phyloP scores from a whole-genome alignment of 257 asterid species.

The Jaltomata sinuosa region DNA sequence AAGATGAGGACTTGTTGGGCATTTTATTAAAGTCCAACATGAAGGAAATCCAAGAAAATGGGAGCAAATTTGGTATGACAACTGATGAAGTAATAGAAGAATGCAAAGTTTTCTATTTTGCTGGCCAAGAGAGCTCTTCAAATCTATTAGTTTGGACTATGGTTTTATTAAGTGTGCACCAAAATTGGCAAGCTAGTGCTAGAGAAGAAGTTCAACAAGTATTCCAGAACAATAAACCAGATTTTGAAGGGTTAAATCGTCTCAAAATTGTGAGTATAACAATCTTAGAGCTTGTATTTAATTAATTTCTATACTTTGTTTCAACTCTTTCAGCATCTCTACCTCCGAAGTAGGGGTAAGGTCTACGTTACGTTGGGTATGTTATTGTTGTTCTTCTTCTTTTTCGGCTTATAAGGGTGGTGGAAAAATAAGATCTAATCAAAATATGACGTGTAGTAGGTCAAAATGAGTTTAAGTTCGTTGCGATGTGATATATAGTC shows the following conservation, averaged over 20 bases:
- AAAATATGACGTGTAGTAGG: no score
- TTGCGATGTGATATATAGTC: no score
- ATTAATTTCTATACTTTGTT: no score
- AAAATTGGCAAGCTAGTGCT: conserved; percentile 44
- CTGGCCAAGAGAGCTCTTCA: conserved; percentile 50
- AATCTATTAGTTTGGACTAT: conserved; percentile 38
- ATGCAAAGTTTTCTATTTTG: conserved; percentile 41
- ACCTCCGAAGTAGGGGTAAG: no score
- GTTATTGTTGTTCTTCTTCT: no score
- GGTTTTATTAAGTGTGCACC: conserved; percentile 35
- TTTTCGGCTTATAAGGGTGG: no score
- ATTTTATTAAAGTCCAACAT: conserved; percentile 26
- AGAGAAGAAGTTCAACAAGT: conserved; percentile 32
- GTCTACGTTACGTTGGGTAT: no score
- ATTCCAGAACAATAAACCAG: conserved; percentile 22
- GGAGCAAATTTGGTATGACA: conserved; percentile 31
- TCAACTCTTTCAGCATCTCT: no score
- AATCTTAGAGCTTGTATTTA: no score
- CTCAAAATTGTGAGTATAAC: conserved; percentile 43
- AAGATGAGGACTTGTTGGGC: conserved; percentile 21
- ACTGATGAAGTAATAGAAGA: conserved; percentile 46
- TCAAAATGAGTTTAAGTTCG: no score
- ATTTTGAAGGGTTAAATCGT: conserved; percentile 37
- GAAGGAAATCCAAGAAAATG: conserved; percentile 28
- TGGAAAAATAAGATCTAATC: no score